Evolutionary conservation across 441 rosid genomes (phyloP), one percentile per base, ranked within the genome.

Genomic region (Populus hybrid): DNA sequence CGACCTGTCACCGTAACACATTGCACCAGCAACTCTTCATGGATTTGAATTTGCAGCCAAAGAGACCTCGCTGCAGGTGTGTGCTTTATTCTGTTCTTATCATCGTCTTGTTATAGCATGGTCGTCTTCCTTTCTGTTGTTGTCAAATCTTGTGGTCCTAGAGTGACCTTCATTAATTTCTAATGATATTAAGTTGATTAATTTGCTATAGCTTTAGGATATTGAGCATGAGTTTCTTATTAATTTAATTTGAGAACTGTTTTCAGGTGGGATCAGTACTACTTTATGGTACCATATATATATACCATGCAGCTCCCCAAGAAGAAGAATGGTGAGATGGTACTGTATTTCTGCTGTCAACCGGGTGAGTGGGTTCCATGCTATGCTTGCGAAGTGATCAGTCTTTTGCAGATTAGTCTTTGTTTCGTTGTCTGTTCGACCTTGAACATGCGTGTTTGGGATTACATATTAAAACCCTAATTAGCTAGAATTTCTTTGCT

Each of bases 351-450:
- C 24, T 24, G 24, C 24, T 24, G 24, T 24, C 24, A 24, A 24
- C 24, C 24, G 63, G 82, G 82, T 78, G 84, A 81, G 83, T 85
- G 80, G 57, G 28, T 36, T 77, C 76, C 71, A 40, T 72, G 80
- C 71, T 72, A 65, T 40, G 66, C 80, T 77, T 77, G 70, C 81
- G 80, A 85, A 81, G 78, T 78, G 75, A 83, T 57, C 80, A 78
- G 80, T 79, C 82, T 79, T 78, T 82, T 79, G 85, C 84, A 3
- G 76, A 63, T 77, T 82, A 69, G 74, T 80, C 83, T 81, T 73
- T 67, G 73, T 79, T 81, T 86, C 89, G 82, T 86, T 86, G 89
- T 86, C 89, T 86, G 89, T 86, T 86, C 89, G 89, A 75, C 89
- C 89, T 86, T 77, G 87, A 73, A 77, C 38, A 50, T 23, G 5